phyloP scores from a whole-genome alignment of 2,329 filamentous ascomycete genomes.

The Reticulascus tulasneorum region DNA sequence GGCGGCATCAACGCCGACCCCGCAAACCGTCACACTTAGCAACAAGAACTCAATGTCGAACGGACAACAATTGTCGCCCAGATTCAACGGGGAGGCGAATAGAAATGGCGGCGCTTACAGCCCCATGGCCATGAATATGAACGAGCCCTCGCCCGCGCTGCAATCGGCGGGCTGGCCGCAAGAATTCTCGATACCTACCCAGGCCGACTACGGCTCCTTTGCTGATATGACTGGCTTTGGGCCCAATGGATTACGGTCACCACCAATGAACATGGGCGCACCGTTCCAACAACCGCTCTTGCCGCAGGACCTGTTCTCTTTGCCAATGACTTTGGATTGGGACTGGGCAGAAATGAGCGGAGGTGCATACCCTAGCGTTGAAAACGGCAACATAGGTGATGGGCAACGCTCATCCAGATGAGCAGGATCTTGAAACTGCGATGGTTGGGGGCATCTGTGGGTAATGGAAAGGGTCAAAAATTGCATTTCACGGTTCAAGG shows the following conservation, averaged over 20 bases:
- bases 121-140: constrained; percentile 34
- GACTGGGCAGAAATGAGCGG: constrained; percentile 68
- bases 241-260: constrained; percentile 30
- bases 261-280: constrained; percentile 22
- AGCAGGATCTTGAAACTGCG: not conserved
- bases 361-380: constrained; percentile 60
- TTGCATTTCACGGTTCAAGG: too few species aligned
- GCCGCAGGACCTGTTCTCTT: constrained; percentile 88
- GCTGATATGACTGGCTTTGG: constrained; percentile 43
- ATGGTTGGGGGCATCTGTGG: not conserved
- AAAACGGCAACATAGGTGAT: constrained; percentile 52
- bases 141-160: constrained; percentile 41
- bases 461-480: too few species aligned
- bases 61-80: constrained; percentile 13
- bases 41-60: constrained; percentile 3
- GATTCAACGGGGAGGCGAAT: constrained; percentile 15
- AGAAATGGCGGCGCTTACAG: constrained; percentile 17
- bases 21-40: constrained; percentile 13
- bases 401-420: constrained; percentile 3
- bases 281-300: constrained; percentile 80
- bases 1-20: constrained; percentile 24
- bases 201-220: constrained; percentile 38
- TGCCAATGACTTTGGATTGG: constrained; percentile 96
- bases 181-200: constrained; percentile 34
- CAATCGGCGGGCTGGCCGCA: constrained; percentile 43